Base-by-base conservation (phyloP, 2,329 filamentous ascomycete species). In the Xylaria sp. region DNA sequence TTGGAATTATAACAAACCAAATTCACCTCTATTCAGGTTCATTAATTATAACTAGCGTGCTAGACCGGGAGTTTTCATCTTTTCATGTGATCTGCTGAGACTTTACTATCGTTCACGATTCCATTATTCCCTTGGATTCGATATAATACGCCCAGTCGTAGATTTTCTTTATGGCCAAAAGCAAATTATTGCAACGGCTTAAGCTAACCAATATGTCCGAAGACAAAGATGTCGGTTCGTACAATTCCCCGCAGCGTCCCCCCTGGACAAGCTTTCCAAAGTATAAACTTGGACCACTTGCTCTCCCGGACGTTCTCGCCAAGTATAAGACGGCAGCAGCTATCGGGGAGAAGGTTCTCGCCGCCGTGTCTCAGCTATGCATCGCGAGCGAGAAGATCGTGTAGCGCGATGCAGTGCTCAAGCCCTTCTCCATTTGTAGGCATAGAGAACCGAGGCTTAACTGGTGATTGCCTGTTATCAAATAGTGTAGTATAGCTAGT, bases 241-340 rank as follows among this genome's bases (percentile, higher is more conserved):
- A 67, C 41, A 32, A 13, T 32, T 53, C 61, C 52, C 23, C 39
- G 15, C 32, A 50, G 43, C 48, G 43, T 48, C 8, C 55, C 30
- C 28, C 56, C 43, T 28, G n/a, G 6, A n/a, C n/a, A n/a, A 8
- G 34, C 56, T 58, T 66, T 55, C 28, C 50, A 50, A 23, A 41
- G 46, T 20, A 8, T 60, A 45, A 57, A 41, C 39, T 57, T 18
- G 48, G 41, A 25, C 48, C 63, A 43, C 62, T 28, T 25, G 52
- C n/a, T 61, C 59, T 39, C 41, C 52, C 93, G 70, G 93, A 97
- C 81, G 97, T 94, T 77, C 88, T 99, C 77, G 98, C 96, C 84
- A 99, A 98, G 88, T 98, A 98, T 89, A 98, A 97, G 90, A 94
- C 92, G 73, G 96, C 96, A 66, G 95, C 93, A 72, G 87, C 92